These are phyloP conservation scores for Carex myosuroides DNA, from an alignment of 176 grass and related monocot genomes.

Conservation along the genomic window DNA sequence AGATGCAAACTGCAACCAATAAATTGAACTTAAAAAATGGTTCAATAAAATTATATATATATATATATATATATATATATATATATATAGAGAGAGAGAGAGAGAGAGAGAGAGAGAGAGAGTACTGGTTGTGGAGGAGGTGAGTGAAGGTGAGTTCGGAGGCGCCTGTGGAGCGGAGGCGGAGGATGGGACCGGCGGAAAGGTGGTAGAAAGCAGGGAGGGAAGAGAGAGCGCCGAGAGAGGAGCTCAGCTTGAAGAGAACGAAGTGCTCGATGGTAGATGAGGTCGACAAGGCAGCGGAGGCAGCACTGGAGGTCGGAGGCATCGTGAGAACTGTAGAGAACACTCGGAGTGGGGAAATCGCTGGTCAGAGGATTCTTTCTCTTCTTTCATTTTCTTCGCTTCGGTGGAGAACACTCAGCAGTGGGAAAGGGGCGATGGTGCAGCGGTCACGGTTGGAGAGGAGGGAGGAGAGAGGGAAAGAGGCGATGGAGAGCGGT, in stretches of 20 bases:
- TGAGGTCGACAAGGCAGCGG: background rate
- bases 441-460: too few relatives aligned
- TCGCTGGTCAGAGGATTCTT: too few relatives aligned
- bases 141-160: constrained; percentile 57
- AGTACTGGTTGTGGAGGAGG: constrained; percentile 75
- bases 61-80: background rate
- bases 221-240: constrained; percentile 42
- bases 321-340: too few relatives aligned
- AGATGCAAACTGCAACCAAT: background rate
- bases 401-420: too few relatives aligned
- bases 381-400: too few relatives aligned
- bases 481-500: too few relatives aligned
- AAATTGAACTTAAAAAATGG: background rate
- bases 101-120: background rate
- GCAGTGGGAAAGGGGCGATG: too few relatives aligned
- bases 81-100: background rate
- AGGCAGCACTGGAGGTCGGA: constrained; percentile 10
- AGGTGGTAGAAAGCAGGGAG: constrained; percentile 53
- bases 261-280: constrained; percentile 61
- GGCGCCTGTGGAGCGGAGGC: constrained; percentile 50
- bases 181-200: constrained; percentile 8
- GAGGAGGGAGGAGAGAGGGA: too few relatives aligned
- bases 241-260: constrained; percentile 75
- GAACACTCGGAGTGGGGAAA: too few relatives aligned
- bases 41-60: background rate